These are phyloP conservation scores for Dictyostelium citrinum DNA, from an alignment of 78 protist species.

Conservation along the genomic window DNA sequence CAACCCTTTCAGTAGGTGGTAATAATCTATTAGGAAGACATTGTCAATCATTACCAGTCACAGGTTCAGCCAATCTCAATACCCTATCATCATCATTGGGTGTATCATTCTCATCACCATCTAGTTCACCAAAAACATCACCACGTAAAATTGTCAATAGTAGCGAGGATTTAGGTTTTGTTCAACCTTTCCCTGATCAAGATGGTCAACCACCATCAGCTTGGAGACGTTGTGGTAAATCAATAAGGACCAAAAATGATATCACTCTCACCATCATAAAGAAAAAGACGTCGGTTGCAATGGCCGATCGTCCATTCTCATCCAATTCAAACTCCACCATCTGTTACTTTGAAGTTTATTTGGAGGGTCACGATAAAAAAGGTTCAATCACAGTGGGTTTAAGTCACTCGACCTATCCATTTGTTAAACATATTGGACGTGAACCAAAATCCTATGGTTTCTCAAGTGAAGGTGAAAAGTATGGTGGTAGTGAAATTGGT, in stretches of 20 bases:
- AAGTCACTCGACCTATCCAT: conserved; percentile 29
- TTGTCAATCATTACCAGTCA: conserved; percentile 20
- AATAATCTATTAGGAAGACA: neutral
- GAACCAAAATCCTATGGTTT: conserved; percentile 48
- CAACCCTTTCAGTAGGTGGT: neutral
- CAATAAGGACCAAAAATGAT: conserved; percentile 14
- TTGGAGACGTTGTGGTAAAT: conserved; percentile 67
- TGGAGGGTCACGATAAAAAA: conserved; percentile 57
- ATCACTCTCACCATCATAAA: conserved; percentile 40
- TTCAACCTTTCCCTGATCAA: neutral
- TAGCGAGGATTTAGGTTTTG: conserved; percentile 32
- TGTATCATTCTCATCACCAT: conserved; percentile 6
- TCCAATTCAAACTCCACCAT: neutral
- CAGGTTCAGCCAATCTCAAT: neutral
- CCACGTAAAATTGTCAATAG: neutral
- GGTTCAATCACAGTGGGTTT: conserved; percentile 52
- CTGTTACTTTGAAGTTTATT: conserved; percentile 56
- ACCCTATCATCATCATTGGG: neutral
- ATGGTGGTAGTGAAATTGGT: conserved; percentile 16
- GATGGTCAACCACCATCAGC: conserved; percentile 62
- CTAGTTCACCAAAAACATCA: conserved; percentile 22
- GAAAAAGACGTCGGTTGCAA: conserved; percentile 45
- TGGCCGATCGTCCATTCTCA: conserved; percentile 60
- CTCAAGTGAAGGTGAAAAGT: conserved; percentile 53
- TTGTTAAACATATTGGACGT: conserved; percentile 54